A percentile compares a stretch with the other conserved stretches of the same genome.
Evolutionary conservation across 495 filamentous ascomycete genomes (phyloP).

Genomic region (Hyaloscypha finlandica): DNA sequence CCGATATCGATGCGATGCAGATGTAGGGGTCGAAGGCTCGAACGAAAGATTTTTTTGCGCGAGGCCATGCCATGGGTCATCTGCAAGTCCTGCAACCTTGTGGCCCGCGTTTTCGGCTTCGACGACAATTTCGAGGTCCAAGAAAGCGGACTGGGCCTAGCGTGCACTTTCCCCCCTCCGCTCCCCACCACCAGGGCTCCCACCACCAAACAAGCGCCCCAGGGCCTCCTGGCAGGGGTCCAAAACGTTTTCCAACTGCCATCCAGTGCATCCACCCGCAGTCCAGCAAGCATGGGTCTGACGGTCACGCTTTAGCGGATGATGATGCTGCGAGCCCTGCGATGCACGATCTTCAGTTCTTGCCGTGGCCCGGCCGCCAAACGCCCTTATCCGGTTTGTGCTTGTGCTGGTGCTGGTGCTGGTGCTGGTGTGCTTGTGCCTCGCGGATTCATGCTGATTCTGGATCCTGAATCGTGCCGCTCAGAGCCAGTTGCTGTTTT

Average conservation of each 20-base stretch:
- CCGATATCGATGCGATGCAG: constrained; percentile 23
- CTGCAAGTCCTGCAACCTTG: constrained; percentile 25
- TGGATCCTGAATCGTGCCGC: constrained; percentile 19
- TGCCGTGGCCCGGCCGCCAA: constrained; percentile 16
- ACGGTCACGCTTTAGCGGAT: constrained; percentile 20
- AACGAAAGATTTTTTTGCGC: neutral
- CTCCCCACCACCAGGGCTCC: neutral
- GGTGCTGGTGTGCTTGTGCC: constrained; percentile 11
- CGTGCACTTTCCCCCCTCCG: neutral
- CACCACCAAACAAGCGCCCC: constrained; percentile 18
- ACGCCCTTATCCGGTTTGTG: neutral
- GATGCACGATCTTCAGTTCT: constrained; percentile 15
- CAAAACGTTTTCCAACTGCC: constrained; percentile 30
- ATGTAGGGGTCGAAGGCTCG: neutral
- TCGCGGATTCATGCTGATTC: constrained; percentile 24
- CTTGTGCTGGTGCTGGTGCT: neutral
- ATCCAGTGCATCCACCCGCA: constrained; percentile 12
- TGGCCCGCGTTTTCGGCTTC: constrained; percentile 24
- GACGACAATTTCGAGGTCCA: neutral
- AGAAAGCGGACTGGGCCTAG: neutral
- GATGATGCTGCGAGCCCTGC: neutral
- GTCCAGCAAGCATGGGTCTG: constrained; percentile 7
- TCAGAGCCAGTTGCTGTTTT: constrained; percentile 13
- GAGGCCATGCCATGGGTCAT: constrained; percentile 18
- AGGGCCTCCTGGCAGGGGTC: constrained; percentile 23